Evolutionary conservation across 768 basidiomycete species (phyloP), one percentile per base, ranked within the genome.

Genomic region (Obba rivulosa): DNA sequence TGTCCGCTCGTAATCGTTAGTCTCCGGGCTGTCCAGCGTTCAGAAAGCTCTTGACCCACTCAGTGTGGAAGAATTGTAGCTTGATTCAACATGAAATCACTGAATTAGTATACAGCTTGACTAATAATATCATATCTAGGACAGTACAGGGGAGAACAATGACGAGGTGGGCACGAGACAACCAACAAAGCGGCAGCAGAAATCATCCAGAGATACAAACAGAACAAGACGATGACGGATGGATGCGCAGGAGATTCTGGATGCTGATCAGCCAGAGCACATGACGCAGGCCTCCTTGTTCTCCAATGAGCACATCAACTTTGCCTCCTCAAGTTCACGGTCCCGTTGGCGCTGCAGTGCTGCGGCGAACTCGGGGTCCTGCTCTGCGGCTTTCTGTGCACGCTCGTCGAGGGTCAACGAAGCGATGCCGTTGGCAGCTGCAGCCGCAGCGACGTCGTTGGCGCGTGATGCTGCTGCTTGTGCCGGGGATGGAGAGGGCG

Each of bases 251-350:
- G 8, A n/a, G 14, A 38, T 16, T n/a, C n/a, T 38, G n/a, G 7
- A 38, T 4, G n/a, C 37, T 41, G 17, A 43, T 79, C 65, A 90
- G 46, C 84, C 87, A 51, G 88, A 91, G 70, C 90, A 92, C 90
- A 93, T 93, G 64, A 92, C 58, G 62, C 92, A 95, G 1, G 87
- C 90, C 46, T 95, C 92, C 74, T 93, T 93, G 69, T 95, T 95
- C 66, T 94, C 92, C 42, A 95, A 57, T 53, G 88, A 90, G 62
- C 93, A 95, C 63, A 78, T 67, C 49, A 93, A 65, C 69, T 85
- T 84, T 4, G 83, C 93, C 50, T 88, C 84, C 65, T 88, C 93
- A 3, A 81, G 68, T 68, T 92, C 84, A 16, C 85, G 78, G 43
- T 84, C 80, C 55, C 77, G 76, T 60, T 83, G 81, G 42, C 85